Evolutionary conservation across 1,284 basidiomycete species (phyloP).

Genomic region (Papiliotrema fonsecae): DNA sequence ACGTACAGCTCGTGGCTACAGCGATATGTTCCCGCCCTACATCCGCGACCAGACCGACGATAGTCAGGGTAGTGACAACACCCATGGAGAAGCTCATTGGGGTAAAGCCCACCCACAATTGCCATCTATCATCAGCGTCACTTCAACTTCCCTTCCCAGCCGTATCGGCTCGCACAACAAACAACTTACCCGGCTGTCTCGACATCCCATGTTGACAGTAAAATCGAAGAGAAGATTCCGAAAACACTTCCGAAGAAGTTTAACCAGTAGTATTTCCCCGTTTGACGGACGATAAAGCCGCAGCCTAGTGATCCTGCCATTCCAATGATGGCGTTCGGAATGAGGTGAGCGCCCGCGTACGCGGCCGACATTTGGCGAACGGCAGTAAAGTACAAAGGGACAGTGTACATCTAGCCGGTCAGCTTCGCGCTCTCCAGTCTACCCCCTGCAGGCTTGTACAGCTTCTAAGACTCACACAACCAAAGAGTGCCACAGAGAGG

Average conservation of each 20-base stretch:
- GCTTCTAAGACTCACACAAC: conserved; percentile 58
- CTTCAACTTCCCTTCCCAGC: no score
- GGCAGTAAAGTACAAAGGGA: conserved; percentile 83
- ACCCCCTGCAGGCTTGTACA: no score
- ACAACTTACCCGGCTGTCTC: conserved; percentile 55
- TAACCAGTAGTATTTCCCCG: conserved; percentile 71
- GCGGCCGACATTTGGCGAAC: conserved; percentile 69
- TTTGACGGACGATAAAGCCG: conserved; percentile 78
- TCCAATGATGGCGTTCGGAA: conserved; percentile 80
- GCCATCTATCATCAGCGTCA: conserved; percentile 19
- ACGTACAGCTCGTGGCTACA: conserved; percentile 79
- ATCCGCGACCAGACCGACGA: conserved; percentile 68
- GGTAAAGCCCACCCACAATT: conserved; percentile 56
- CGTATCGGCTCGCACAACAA: conserved; percentile 42
- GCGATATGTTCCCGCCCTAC: conserved; percentile 74
- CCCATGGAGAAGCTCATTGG: conserved; percentile 22
- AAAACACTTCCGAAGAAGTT: conserved; percentile 22
- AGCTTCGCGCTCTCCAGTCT: conserved; percentile 3
- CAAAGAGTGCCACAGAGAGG: conserved; percentile 62
- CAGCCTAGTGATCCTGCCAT: conserved; percentile 74
- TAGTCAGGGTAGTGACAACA: conserved; percentile 35
- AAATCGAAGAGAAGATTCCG: conserved; percentile 20
- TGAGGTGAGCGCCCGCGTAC: conserved; percentile 70
- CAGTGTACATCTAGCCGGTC: conserved; percentile 67
- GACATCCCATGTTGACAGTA: conserved; percentile 27